Evolutionary conservation across 2,329 filamentous ascomycete species (phyloP).

Genomic region (Exophiala dermatitidis): DNA sequence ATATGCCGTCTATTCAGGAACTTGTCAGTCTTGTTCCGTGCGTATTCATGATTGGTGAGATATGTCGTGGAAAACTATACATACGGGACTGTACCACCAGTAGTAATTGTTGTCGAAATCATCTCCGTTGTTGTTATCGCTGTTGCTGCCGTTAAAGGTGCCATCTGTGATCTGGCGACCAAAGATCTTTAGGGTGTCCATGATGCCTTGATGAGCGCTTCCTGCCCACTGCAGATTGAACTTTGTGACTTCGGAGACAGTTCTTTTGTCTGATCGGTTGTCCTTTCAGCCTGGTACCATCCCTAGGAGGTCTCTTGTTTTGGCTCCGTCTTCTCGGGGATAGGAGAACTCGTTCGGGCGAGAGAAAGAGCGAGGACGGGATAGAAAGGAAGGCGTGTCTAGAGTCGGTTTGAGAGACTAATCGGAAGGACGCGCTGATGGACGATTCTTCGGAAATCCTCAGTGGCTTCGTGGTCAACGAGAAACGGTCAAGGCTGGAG

Average conservation of each 20-base stretch:
- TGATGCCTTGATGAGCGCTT: not conserved
- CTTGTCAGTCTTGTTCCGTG: not conserved
- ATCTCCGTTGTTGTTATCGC: conserved; percentile 6
- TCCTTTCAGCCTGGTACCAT: too few relatives aligned
- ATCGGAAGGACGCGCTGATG: too few relatives aligned
- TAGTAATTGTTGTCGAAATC: conserved; percentile 10
- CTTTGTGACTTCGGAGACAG: not conserved
- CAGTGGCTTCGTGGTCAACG: too few relatives aligned
- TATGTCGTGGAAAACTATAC: not conserved
- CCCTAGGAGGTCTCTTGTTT: too few relatives aligned
- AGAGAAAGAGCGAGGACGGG: too few relatives aligned
- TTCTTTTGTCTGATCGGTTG: not conserved
- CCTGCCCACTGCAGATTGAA: not conserved
- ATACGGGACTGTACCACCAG: conserved; percentile 23
- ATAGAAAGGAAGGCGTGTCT: too few relatives aligned
- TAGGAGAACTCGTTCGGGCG: too few relatives aligned
- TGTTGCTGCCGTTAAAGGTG: not conserved
- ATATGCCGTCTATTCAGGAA: conserved; percentile 46
- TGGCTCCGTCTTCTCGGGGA: too few relatives aligned
- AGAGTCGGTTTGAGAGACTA: too few relatives aligned
- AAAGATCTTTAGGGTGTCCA: conserved; percentile 7
- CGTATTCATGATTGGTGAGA: not conserved
- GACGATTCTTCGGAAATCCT: too few relatives aligned
- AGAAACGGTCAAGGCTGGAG: too few relatives aligned
- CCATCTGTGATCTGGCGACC: conserved; percentile 1